Base-by-base conservation (phyloP, 2,329 filamentous ascomycete genomes). In the Pyrenophora graminea region DNA sequence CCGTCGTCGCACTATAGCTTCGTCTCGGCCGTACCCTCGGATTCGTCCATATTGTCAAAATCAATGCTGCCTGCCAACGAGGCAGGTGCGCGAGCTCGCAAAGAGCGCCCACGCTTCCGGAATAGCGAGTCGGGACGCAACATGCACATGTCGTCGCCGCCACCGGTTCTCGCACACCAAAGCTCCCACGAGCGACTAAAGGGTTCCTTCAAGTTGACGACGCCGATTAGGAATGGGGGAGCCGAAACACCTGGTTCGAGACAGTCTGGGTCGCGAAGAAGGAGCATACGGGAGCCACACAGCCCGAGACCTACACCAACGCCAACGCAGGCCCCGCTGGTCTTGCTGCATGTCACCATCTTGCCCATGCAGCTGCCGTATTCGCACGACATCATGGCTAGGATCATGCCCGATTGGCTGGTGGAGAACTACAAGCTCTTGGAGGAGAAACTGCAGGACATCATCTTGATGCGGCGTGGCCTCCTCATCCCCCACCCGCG, bases 401-500 rank as follows among this genome's bases (percentile, higher is more conserved):
- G 80, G 27, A 69, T 81, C 6, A 73, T 85, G 51, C 82, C 82
- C 55, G 72, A 73, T 56, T 67, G 72, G 73, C 60, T 84, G 65
- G 59, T 74, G 12, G 82, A 85, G 55, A 83, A 84, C 27, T 89
- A 85, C 82, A 81, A 82, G 39, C 76, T 87, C 51, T 76, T 93
- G 2, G 84, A 86, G 58, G 85, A 89, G 45, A 86, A 88, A 51
- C 78, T 90, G 3, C 85, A 84, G 1, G 88, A 91, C 43, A 90
- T 88, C 0, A 84, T 91, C 10, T 55, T 74, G 9, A 80, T 89
- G 57, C 82, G 89, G 66, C 82, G 90, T 18, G 90, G 88, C 2
- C 80, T 94, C 30, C 76, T 94, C 37, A 80, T 94, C 6, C 84
- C 88, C 2, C 90, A 94, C 67, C 90, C 90, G 1, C 84, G 89